A percentile compares a stretch with the other conserved stretches of the same genome.
Conservation (phyloP, 257 asterid genomes). For the Parsonsia alboflavescens region DNA sequence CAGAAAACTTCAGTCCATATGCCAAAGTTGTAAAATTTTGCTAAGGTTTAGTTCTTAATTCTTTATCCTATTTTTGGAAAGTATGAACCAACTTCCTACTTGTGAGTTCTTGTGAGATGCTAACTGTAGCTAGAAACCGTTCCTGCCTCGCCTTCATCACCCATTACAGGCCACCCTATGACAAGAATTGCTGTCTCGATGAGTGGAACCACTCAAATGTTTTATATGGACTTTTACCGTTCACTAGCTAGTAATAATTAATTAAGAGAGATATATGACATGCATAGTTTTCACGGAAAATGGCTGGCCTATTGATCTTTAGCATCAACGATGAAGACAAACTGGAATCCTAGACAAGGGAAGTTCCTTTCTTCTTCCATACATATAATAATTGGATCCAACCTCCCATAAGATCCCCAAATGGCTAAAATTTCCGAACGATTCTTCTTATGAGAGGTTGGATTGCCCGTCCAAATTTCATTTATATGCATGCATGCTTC, state of each 20-base stretch:
- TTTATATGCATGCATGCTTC: conserved; percentile 5
- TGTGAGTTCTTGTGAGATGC: no score
- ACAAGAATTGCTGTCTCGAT: neutral
- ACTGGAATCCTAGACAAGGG: neutral
- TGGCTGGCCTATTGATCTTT: neutral
- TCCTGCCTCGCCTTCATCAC: neutral
- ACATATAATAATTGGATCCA: neutral
- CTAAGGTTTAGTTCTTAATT: no score
- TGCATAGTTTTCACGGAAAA: neutral
- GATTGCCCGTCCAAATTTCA: conserved; percentile 12
- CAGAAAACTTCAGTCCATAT: neutral
- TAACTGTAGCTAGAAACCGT: no score
- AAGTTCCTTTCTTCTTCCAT: neutral
- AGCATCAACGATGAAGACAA: conserved; percentile 7
- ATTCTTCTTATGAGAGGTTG: conserved; percentile 11
- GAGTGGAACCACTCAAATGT: neutral
- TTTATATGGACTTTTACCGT: neutral
- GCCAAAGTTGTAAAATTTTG: neutral
- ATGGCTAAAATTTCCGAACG: conserved; percentile 1
- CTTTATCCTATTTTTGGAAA: no score
- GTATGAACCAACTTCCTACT: no score
- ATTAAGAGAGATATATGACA: no score
- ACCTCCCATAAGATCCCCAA: no score
- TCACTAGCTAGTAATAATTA: no score
- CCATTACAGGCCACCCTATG: no score